phyloP scores from a whole-genome alignment of 139 green algal species.

The Haematococcus lacustris region DNA sequence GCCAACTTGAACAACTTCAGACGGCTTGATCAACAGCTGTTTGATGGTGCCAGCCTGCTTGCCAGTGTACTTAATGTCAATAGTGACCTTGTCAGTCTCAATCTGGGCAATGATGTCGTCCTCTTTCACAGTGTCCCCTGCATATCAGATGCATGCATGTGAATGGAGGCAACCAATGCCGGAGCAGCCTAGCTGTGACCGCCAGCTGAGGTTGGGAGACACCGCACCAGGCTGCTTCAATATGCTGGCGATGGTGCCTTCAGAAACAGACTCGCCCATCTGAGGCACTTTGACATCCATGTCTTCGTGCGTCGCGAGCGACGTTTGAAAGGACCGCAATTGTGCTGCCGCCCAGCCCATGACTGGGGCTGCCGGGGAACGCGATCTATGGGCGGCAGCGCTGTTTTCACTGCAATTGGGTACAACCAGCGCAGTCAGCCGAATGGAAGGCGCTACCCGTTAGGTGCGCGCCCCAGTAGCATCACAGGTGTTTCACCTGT shows the following conservation, averaged over 20 bases:
- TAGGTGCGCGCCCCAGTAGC: too few relatives aligned
- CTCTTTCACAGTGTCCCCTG: conserved; percentile 76
- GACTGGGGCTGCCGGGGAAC: too few relatives aligned
- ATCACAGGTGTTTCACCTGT: too few relatives aligned
- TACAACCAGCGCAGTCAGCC: too few relatives aligned
- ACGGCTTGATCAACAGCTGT: conserved; percentile 41
- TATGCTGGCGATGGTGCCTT: conserved; percentile 79
- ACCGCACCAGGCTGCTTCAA: conserved; percentile 56
- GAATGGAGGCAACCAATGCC: not conserved
- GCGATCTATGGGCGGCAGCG: too few relatives aligned
- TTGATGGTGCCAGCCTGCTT: conserved; percentile 42
- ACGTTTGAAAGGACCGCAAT: too few relatives aligned
- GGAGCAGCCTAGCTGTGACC: not conserved
- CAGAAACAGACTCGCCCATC: conserved; percentile 93
- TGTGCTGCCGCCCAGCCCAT: too few relatives aligned
- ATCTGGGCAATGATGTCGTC: conserved; percentile 96
- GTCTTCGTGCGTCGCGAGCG: too few relatives aligned
- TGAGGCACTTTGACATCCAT: conserved; percentile 54
- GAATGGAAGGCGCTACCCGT: too few relatives aligned
- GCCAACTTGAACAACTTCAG: conserved; percentile 82
- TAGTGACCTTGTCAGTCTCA: conserved; percentile 96
- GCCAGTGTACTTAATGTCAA: conserved; percentile 79
- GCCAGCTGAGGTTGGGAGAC: not conserved
- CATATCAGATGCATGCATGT: not conserved
- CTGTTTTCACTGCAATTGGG: too few relatives aligned